Evolutionary conservation across 306 rosid species (phyloP).

Genomic region (Prosopis cineraria): DNA sequence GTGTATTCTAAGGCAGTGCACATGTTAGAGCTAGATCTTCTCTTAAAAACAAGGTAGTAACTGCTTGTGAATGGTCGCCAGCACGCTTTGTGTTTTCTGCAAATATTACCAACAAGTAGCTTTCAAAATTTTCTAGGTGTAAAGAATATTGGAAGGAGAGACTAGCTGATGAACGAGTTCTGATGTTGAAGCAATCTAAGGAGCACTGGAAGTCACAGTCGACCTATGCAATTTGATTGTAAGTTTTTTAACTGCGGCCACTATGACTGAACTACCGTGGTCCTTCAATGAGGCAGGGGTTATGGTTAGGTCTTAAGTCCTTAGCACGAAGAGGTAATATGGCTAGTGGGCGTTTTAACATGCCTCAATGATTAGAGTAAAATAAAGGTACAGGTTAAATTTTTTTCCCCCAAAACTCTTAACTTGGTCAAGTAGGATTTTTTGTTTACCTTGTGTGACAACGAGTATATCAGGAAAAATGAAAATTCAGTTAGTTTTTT

Average conservation of each 20-base stretch:
- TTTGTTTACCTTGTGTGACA: neutral
- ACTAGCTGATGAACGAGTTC: slow-evolving; percentile 51
- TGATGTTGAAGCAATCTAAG: slow-evolving; percentile 62
- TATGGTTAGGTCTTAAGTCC: neutral
- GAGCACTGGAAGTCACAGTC: slow-evolving; percentile 73
- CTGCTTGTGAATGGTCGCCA: neutral
- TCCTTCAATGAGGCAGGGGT: neutral
- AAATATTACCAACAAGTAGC: slow-evolving; percentile 17
- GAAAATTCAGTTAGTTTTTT: neutral
- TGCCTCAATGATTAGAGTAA: neutral
- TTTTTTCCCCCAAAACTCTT: neutral
- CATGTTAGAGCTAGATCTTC: slow-evolving; percentile 77
- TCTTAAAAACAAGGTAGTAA: slow-evolving; percentile 73
- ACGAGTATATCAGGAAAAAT: neutral
- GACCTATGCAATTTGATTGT: slow-evolving; percentile 42
- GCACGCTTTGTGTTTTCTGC: slow-evolving; percentile 10
- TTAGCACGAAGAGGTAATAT: neutral
- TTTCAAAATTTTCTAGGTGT: slow-evolving; percentile 55
- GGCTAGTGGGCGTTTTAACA: neutral
- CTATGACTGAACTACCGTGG: neutral
- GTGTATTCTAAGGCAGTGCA: slow-evolving; percentile 66
- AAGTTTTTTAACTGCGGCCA: slow-evolving; percentile 23
- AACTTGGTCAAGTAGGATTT: neutral
- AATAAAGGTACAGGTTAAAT: neutral
- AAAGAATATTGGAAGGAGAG: slow-evolving; percentile 75